Base-by-base conservation (phyloP, 148 eudicot species). In the Heliosperma pusillum region DNA sequence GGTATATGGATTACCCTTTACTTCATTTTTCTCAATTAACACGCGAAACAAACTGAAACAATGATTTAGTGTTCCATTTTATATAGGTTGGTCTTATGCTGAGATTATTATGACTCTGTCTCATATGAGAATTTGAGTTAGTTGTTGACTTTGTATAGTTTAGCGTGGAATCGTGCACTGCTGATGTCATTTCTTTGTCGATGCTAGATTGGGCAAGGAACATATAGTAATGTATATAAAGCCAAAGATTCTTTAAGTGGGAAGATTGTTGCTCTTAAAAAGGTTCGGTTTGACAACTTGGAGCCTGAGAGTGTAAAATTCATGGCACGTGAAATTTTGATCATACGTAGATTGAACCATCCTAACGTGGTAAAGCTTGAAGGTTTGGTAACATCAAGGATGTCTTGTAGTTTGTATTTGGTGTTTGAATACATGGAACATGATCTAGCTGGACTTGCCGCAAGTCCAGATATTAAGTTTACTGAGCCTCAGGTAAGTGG, bases 181-280 rank as follows among this genome's bases (percentile, higher is more conserved):
- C 62, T 63, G 72, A 62, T 74, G 21, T 30, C 44, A 73, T 36
- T 73, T 67, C 26, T 74, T 36, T 77, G 74, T 52, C 20, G 1
- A 21, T 80, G 63, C 66, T 81, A 93, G 98, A 89, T 93, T 84
- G 98, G 98, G 59, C 91, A 88, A 87, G 98, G 98, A 66, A 93
- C 98, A 20, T 93, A 93, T 80, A 93, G 98, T 83, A 93, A 93
- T 85, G 98, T 93, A 70, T 93, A 93, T 86, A 93, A 93, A 88
- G 98, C 98, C 65, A 93, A 87, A 75, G 98, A 93, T 83, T 84
- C 83, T 56, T 58, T 85, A 17, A 85, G 89, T 1, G 96, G 97
- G 27, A 91, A 93, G 83, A 89, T 93, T 80, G 98, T 93, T 79
- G 98, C 98, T 1, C 70, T 93, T 76, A 93, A 93, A 83, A 93